A percentile compares a stretch with the other conserved stretches of the same genome.
phyloP scores from a whole-genome alignment of 768 basidiomycete species.

The Tricholoma saponaceum region DNA sequence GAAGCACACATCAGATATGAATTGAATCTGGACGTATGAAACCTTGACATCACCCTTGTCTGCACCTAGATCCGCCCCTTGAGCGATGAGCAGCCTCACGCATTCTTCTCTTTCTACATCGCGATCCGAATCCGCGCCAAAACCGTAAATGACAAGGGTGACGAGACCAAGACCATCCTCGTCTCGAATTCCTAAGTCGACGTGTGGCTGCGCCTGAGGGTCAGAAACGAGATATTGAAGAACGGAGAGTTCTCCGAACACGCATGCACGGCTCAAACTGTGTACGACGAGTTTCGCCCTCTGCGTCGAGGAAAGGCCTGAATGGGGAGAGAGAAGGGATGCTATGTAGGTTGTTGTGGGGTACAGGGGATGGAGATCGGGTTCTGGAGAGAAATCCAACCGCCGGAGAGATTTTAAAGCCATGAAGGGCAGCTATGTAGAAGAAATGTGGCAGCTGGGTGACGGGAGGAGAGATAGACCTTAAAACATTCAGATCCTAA shows the following conservation, averaged over 20 bases:
- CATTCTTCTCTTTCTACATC: conserved; percentile 91
- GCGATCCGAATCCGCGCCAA: conserved; percentile 75
- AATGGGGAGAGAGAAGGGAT: conserved; percentile 59
- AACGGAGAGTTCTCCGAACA: conserved; percentile 71
- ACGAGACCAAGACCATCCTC: conserved; percentile 84
- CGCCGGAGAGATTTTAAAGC: conserved; percentile 19
- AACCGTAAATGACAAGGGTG: conserved; percentile 75
- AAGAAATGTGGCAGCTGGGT: no score
- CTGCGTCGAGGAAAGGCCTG: conserved; percentile 64
- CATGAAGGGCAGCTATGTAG: neutral
- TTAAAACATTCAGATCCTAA: neutral
- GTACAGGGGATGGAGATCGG: conserved; percentile 77
- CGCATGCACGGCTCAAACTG: conserved; percentile 69
- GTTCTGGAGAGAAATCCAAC: conserved; percentile 65
- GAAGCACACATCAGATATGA: conserved; percentile 6
- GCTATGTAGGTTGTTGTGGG: conserved; percentile 63
- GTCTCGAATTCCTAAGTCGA: conserved; percentile 71
- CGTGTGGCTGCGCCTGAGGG: conserved; percentile 55
- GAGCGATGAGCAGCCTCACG: conserved; percentile 71
- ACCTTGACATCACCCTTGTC: conserved; percentile 54
- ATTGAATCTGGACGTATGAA: conserved; percentile 2
- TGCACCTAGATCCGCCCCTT: conserved; percentile 65
- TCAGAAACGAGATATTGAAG: conserved; percentile 72
- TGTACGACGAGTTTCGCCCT: conserved; percentile 69
- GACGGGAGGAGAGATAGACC: neutral